Evolutionary conservation across 768 basidiomycete genomes (phyloP), one percentile per base, ranked within the genome.

Genomic region (Pleurotus platypus): DNA sequence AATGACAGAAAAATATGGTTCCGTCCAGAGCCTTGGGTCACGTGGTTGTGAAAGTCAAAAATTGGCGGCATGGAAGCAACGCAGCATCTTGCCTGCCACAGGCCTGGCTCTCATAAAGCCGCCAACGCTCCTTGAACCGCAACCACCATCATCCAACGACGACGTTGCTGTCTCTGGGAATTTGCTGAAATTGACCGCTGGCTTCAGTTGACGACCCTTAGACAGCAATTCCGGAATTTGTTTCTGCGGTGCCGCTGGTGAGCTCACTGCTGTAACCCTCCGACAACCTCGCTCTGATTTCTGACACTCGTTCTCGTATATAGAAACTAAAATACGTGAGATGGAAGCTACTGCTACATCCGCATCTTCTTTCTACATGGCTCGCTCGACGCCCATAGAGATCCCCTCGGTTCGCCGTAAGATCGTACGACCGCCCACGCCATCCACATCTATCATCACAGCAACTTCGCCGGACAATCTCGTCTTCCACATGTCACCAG

Each of bases 371-470:
- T 15, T 15, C 57, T 55, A 20, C 35, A 60, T 59, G 55, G 35
- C 37, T 45, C 58, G 55, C 60, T 55, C 78, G 18, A 69, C 69
- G 27, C 78, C 79, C 54, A 79, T 81, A 65, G 75, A 75, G 57
- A 81, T 81, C 57, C 79, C 79, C 15, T 61, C 59, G 47, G 65
- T 70, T 54, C 71, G 70, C 49, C 63, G 69, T 59, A 61, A 65
- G 47, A 55, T 63, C 38, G 47, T 60, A 27, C 55, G 64, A n/a
- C 58, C 66, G 47, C 71, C 72, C 42, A 61, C 73, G 42, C 65
- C 64, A 18, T 79, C 76, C 24, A 76, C 79, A 53, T 80, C 81
- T 40, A 70, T 81, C 58, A 70, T 81, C n/a, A 80, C 81, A 61
- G 78, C 79, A 48, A 81, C 81, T 80, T 81, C 80, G 18, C 79